Conservation (phyloP, 352 stramenopile species). For the Globisporangium solare region DNA sequence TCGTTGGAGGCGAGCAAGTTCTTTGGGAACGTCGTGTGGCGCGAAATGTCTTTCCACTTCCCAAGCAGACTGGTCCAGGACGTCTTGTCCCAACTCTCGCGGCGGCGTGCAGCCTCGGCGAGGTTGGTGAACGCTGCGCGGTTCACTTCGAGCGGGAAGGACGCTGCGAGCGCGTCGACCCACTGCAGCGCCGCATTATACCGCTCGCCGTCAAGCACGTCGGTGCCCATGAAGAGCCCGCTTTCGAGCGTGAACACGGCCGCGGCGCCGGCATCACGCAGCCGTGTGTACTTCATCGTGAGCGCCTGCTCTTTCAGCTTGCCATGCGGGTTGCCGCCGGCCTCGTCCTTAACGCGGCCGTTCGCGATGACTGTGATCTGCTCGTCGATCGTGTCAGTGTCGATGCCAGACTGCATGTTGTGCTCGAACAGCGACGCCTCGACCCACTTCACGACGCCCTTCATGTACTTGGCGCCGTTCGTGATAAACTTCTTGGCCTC, state of each 20-base stretch:
- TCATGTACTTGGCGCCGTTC: slow-evolving; percentile 27
- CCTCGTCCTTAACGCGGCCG: slow-evolving; percentile 22
- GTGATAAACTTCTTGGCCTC: slow-evolving; percentile 25
- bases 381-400: slow-evolving; percentile 34
- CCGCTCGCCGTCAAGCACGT: slow-evolving; percentile 53
- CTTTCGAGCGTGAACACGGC: slow-evolving; percentile 68
- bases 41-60: slow-evolving; percentile 50
- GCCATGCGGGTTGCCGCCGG: slow-evolving; percentile 15
- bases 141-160: slow-evolving; percentile 71
- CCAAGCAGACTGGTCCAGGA: slow-evolving; percentile 61
- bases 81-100: slow-evolving; percentile 38
- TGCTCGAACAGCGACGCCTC: slow-evolving; percentile 51
- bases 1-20: slow-evolving; percentile 57
- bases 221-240: slow-evolving; percentile 63
- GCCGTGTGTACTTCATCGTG: slow-evolving; percentile 58
- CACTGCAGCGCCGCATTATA: slow-evolving; percentile 63
- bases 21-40: slow-evolving; percentile 46
- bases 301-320: slow-evolving; percentile 40
- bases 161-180: slow-evolving; percentile 47
- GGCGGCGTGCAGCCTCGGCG: slow-evolving; percentile 27
- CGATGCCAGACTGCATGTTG: slow-evolving; percentile 48
- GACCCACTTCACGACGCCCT: slow-evolving; percentile 56
- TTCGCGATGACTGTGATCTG: slow-evolving; percentile 45
- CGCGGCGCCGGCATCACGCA: slow-evolving; percentile 65
- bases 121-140: slow-evolving; percentile 42